Percentiles rank a stretch among this genome's conserved stretches.
Evolutionary conservation across 2,329 filamentous ascomycete species (phyloP).

Genomic region (Xylariales sp.): DNA sequence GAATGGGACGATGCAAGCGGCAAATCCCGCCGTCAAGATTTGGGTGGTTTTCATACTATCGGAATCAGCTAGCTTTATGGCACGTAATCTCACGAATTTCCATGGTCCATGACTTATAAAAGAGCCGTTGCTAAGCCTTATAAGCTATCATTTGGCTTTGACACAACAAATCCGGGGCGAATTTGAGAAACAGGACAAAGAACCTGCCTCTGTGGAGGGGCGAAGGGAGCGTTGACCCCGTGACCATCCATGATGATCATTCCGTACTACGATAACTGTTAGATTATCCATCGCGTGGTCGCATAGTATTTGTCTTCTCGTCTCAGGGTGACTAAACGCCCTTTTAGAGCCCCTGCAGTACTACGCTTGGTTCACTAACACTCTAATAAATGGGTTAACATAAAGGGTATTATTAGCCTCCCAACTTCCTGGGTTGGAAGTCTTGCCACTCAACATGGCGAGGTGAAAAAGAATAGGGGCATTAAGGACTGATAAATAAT

Average conservation of each 20-base stretch:
- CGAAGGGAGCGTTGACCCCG: not conserved
- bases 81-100: not conserved
- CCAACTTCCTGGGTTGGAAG: not conserved
- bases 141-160: conserved; percentile 5
- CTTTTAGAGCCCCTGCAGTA: too few relatives aligned
- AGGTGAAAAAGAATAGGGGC: not conserved
- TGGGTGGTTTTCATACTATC: conserved; percentile 21
- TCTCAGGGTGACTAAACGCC: not conserved
- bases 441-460: too few relatives aligned
- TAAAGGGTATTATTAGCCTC: too few relatives aligned
- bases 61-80: not conserved
- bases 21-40: conserved; percentile 9
- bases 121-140: conserved; percentile 4
- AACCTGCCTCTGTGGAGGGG: not conserved
- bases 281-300: not conserved
- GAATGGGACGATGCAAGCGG: conserved; percentile 19
- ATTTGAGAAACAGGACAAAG: conserved; percentile 22
- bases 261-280: not conserved
- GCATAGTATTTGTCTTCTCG: not conserved
- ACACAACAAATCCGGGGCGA: not conserved
- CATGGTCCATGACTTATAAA: not conserved
- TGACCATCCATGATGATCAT: not conserved
- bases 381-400: too few relatives aligned
- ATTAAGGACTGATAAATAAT: not conserved
- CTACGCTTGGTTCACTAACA: too few relatives aligned